Conservation (phyloP, 139 green algal genomes). For the Chlamydomonas sp. region DNA sequence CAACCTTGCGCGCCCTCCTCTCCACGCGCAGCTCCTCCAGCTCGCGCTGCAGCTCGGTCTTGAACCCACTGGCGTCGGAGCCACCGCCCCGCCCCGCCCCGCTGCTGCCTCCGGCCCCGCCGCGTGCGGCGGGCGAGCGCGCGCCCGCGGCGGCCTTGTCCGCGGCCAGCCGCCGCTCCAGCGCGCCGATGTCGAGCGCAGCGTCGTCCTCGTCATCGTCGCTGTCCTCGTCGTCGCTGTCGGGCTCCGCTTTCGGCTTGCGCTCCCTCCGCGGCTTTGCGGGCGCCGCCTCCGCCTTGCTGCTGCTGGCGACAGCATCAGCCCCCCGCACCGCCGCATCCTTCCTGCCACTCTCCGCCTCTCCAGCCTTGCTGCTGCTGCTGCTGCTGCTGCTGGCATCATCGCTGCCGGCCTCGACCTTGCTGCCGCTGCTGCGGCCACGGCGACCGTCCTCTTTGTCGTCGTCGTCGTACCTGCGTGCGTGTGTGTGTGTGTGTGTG, state of each 20-base stretch:
- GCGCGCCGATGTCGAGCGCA: conserved; percentile 19
- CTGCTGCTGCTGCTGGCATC: too few species aligned
- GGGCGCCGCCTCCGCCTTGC: neutral
- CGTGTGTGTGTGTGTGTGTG: too few species aligned
- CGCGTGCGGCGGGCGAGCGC: neutral
- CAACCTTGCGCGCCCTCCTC: conserved; percentile 15
- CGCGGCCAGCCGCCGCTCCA: neutral
- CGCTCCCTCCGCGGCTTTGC: neutral
- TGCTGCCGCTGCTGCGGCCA: neutral
- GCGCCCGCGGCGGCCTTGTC: neutral
- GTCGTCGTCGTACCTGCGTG: too few species aligned
- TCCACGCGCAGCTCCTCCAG: conserved; percentile 30
- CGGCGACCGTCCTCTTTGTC: neutral
- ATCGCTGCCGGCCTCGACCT: too few species aligned
- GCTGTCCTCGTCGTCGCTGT: neutral
- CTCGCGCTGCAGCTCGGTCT: conserved; percentile 14
- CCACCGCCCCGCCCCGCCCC: too few species aligned
- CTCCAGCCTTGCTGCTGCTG: neutral
- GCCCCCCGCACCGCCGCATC: too few species aligned
- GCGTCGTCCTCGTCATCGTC: conserved; percentile 18
- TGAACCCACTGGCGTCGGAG: too few species aligned
- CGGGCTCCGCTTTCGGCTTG: neutral
- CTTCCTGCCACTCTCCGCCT: too few species aligned
- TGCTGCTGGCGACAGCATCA: too few species aligned
- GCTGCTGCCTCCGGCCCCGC: neutral